phyloP scores from a whole-genome alignment of 768 basidiomycete species.

The Kwoniella dendrophila region DNA sequence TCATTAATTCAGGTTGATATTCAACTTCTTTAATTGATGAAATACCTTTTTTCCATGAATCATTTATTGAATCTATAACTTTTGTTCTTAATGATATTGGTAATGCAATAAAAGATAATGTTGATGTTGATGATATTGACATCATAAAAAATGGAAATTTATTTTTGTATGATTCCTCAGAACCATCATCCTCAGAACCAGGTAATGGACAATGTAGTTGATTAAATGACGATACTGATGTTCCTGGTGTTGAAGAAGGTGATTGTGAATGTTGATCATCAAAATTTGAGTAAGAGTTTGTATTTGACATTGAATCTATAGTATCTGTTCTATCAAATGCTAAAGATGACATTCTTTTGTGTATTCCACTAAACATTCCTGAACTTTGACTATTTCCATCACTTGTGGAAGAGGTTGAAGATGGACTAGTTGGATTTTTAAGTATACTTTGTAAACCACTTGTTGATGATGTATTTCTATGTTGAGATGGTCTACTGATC shows the following conservation, averaged over 20 bases:
- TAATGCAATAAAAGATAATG: constrained; percentile 46
- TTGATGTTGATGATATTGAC: constrained; percentile 40
- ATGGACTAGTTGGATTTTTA: constrained; percentile 13
- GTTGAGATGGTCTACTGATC: background rate
- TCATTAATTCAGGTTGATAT: constrained; percentile 44
- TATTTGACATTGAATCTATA: constrained; percentile 16
- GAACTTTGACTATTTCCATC: no score
- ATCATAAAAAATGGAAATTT: constrained; percentile 47
- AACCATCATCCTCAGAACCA: background rate
- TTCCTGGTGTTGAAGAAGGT: constrained; percentile 35
- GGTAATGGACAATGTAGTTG: constrained; percentile 40
- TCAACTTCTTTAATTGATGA: constrained; percentile 36
- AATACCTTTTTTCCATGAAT: constrained; percentile 41
- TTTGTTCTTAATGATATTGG: constrained; percentile 35
- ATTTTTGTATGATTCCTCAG: constrained; percentile 4
- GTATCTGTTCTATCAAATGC: constrained; percentile 34
- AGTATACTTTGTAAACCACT: constrained; percentile 14
- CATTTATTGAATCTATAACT: constrained; percentile 36
- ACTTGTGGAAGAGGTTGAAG: no score
- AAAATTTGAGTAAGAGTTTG: background rate
- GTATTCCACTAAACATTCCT: constrained; percentile 14
- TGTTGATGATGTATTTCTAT: constrained; percentile 5
- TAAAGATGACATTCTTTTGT: constrained; percentile 28
- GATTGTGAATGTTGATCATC: constrained; percentile 19
- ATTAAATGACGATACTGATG: constrained; percentile 42